Evolutionary conservation across 306 rosid genomes (phyloP).

Genomic region (Quercus rubra): DNA sequence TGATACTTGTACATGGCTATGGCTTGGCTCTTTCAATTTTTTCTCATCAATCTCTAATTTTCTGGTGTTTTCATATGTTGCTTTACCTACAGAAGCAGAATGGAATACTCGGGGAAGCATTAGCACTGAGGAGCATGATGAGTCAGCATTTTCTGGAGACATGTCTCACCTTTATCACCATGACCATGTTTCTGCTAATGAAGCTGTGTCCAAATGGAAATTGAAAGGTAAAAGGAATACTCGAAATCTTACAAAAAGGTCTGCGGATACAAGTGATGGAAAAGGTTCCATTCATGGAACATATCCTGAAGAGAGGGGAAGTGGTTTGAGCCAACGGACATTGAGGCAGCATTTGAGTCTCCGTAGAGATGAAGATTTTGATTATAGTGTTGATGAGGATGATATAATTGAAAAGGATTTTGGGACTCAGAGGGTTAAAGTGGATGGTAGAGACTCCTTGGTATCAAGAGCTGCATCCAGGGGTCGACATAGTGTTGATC

Average conservation of each 20-base stretch:
- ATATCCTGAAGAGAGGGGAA: slow-evolving; percentile 49
- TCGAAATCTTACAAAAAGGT: slow-evolving; percentile 64
- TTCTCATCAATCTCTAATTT: background rate
- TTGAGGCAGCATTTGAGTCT: slow-evolving; percentile 23
- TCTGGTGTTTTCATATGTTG: slow-evolving; percentile 27
- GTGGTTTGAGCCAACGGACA: slow-evolving; percentile 31
- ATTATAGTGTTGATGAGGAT: slow-evolving; percentile 41
- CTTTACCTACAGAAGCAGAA: slow-evolving; percentile 49
- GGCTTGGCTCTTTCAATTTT: background rate
- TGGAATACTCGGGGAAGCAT: slow-evolving; percentile 49
- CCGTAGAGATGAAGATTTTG: slow-evolving; percentile 29
- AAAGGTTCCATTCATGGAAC: slow-evolving; percentile 45
- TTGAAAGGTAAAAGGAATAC: slow-evolving; percentile 88
- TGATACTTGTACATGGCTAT: background rate
- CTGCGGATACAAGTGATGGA: slow-evolving; percentile 43
- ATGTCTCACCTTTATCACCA: slow-evolving; percentile 60
- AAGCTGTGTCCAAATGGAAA: slow-evolving; percentile 94
- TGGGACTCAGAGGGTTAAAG: slow-evolving; percentile 36
- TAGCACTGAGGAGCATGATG: slow-evolving; percentile 70
- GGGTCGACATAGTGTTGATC: slow-evolving; percentile 36
- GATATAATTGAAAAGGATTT: slow-evolving; percentile 26
- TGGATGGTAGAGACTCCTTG: slow-evolving; percentile 53
- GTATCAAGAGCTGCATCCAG: slow-evolving; percentile 44
- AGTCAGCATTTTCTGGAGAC: slow-evolving; percentile 59
- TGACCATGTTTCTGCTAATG: slow-evolving; percentile 52